Conservation (phyloP, 2,329 filamentous ascomycete genomes). For the Aureobasidium lini region DNA sequence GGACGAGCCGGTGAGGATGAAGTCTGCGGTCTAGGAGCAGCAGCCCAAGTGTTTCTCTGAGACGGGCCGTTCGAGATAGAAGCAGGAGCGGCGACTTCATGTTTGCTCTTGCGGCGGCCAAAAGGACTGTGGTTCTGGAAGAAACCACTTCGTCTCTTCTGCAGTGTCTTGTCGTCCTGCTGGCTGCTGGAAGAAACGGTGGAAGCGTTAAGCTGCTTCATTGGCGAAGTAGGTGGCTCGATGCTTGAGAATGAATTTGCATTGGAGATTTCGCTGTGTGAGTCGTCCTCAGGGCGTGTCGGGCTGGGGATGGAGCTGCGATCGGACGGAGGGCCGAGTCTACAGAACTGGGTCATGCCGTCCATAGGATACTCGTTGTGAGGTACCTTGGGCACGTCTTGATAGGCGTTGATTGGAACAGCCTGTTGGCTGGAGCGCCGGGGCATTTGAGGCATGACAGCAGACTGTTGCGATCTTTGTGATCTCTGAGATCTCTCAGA, state of each 20-base stretch:
- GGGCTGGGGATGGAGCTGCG: slow-evolving; percentile 61
- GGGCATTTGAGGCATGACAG: slow-evolving; percentile 10
- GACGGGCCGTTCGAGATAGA: slow-evolving; percentile 28
- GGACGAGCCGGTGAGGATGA: slow-evolving; percentile 12
- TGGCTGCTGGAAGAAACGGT: slow-evolving; percentile 28
- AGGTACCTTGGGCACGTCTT: slow-evolving; percentile 61
- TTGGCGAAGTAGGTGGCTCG: slow-evolving; percentile 71
- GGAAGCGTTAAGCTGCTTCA: slow-evolving; percentile 48
- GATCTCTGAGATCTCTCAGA: slow-evolving; percentile 14
- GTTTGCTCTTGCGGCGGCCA: slow-evolving; percentile 72
- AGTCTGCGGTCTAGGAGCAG: slow-evolving; percentile 13
- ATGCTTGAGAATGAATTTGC: slow-evolving; percentile 83
- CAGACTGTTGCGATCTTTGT: slow-evolving; percentile 7
- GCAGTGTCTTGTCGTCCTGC: slow-evolving; percentile 56
- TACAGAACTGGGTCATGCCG: slow-evolving; percentile 96
- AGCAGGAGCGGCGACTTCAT: slow-evolving; percentile 58
- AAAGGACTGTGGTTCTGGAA: slow-evolving; percentile 93
- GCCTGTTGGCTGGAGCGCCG: slow-evolving; percentile 14
- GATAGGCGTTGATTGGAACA: slow-evolving; percentile 45
- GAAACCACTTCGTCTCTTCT: slow-evolving; percentile 71
- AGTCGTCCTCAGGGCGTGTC: slow-evolving; percentile 72
- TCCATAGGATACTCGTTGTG: slow-evolving; percentile 93
- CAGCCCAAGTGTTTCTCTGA: slow-evolving; percentile 48
- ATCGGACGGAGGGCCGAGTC: slow-evolving; percentile 64
- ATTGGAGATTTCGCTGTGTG: slow-evolving; percentile 77